Base-by-base conservation (phyloP, 768 basidiomycete species). In the Leccinum broughii region DNA sequence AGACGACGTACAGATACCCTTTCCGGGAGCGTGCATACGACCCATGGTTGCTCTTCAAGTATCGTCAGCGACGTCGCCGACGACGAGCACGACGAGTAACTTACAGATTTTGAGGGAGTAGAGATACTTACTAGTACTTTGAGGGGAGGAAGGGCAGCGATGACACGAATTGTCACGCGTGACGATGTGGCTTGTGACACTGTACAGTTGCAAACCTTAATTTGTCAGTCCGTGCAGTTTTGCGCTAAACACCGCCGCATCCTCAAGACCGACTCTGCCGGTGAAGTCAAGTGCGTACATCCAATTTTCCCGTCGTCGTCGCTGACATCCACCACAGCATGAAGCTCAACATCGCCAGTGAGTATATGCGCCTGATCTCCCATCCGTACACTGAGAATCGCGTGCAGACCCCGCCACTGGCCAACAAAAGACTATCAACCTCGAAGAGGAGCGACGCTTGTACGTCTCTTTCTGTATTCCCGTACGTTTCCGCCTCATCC, bases 1-100 rank as follows among this genome's bases (percentile, higher is more conserved):
- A 60, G 51, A 54, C 53, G n/a, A 87, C 90, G 71, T 78, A 93
- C 91, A 92, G 84, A 98, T 97, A 86, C 95, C 96, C 93, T 98
- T 98, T 80, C 94, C 94, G 80, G 95, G 94, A 87, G 95, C 95
- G 87, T 98, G 96, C 93, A 97, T 95, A 76, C 95, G 93, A 92
- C 90, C 92, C 92, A 93, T 93, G 80, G 69, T 80, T 75, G 62
- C 71, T 80, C 76, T 83, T 30, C 7, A 54, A 15, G 13, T 15
- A 49, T 11, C 4, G 55, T 68, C 51, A 68, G 70, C 51, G 34
- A 49, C 57, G 22, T 14, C 64, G 30, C 51, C 51, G 51, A 64
- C 55, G n/a, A 28, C 34, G 52, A 54, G 50, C 41, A 63, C 52
- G 62, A 56, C 61, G 71, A 61, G 69, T 1, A n/a, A 70, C 79